Evolutionary conservation across 1,284 basidiomycete genomes (phyloP).

Genomic region (Cryptococcus wingfieldii): DNA sequence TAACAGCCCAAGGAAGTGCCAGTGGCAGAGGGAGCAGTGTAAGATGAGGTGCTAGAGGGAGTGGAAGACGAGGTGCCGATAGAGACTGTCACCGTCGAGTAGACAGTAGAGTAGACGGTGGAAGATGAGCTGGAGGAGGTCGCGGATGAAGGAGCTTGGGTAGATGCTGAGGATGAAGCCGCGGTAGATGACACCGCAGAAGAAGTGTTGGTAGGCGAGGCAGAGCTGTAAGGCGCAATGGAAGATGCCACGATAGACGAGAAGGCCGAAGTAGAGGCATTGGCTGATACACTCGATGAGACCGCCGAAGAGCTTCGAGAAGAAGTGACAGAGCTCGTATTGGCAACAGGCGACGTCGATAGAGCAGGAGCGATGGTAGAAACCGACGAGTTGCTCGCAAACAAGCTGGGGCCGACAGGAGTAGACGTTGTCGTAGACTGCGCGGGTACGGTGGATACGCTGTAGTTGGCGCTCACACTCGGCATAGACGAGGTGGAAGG

Average conservation of each 20-base stretch:
- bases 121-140: not conserved
- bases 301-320: too few relatives aligned
- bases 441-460: not conserved
- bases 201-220: too few relatives aligned
- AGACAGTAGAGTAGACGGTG: not conserved
- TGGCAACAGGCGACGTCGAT: too few relatives aligned
- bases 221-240: not conserved
- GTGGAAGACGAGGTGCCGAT: not conserved
- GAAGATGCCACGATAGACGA: not conserved
- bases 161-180: not conserved
- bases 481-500: not conserved
- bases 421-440: not conserved
- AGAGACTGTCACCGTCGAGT: not conserved
- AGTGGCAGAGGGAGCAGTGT: conserved; percentile 13
- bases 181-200: not conserved
- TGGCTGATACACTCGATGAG: too few relatives aligned
- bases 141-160: conserved; percentile 2
- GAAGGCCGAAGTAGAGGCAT: too few relatives aligned
- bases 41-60: conserved; percentile 5
- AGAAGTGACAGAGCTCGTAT: too few relatives aligned
- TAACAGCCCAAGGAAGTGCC: conserved; percentile 21
- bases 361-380: not conserved
- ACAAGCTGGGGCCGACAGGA: not conserved
- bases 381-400: not conserved
- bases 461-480: not conserved